Base-by-base conservation (phyloP, 495 filamentous ascomycete genomes). In the Penicillium parvum region DNA sequence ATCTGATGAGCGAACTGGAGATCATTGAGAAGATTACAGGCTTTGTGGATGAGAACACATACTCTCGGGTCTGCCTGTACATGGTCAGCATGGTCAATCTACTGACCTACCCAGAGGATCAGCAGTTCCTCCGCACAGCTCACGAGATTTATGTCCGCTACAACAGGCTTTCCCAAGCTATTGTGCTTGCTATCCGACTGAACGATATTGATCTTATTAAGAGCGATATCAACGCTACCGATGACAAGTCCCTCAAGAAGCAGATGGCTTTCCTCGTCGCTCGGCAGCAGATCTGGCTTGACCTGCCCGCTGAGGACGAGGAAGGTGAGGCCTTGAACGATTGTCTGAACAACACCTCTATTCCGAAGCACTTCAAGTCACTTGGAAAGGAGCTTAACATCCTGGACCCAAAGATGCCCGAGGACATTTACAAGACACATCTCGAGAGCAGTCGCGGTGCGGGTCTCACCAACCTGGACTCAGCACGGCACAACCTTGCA, bases 351-450 rank as follows among this genome's bases (percentile, higher is more conserved):
- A 99, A 96, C 65, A 80, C 84, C 15, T 86, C 82, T 52, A 74
- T 97, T 32, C 82, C 89, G 0, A 87, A 92, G 40, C 83, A 97
- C 65, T 99, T 95, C 75, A 94, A 95, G 65, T 78, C 83, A 6
- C 72, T 99, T 15, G 92, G 81, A 28, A 96, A 96, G 66, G 92
- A 97, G 56, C 77, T 99, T 38, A 97, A 97, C 58, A 92, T 97
- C 32, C 73, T 99, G 25, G 92, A 97, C 33, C 92, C 92, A 12
- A 95, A 95, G 66, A 90, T 88, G 45, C 90, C 91, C 3, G 92
- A 99, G 67, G 92, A 99, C 58, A 99, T 99, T 53, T 99, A 99
- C 76, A 99, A 99, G 75, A 95, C 88, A 45, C 94, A 99, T 64
- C 75, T 99, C 11, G 92, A 99, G 64, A 96, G 85, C 71, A 92